Evolutionary conservation across 495 filamentous ascomycete species (phyloP).

Genomic region (Aspergillus haitiensis): DNA sequence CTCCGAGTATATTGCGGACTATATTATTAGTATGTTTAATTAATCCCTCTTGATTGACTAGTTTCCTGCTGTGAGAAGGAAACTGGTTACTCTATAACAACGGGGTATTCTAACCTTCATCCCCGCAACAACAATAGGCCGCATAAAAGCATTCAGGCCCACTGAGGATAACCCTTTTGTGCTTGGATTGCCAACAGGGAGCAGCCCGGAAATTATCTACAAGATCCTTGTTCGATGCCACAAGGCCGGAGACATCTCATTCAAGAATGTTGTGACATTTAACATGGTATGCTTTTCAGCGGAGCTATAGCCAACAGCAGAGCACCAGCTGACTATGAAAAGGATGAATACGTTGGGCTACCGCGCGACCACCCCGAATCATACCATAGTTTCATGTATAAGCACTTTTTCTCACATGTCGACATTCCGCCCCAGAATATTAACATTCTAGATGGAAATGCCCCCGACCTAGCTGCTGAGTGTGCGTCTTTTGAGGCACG

Average conservation of each 20-base stretch:
- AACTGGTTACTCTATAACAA: no score
- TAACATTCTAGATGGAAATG: constrained; percentile 84
- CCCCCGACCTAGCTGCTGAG: constrained; percentile 70
- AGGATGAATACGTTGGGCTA: constrained; percentile 88
- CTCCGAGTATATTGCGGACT: constrained; percentile 75
- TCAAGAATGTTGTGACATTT: constrained; percentile 85
- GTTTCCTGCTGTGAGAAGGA: no score
- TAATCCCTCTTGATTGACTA: no score
- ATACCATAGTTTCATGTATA: constrained; percentile 91
- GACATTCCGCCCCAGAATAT: constrained; percentile 78
- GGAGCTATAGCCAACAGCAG: background rate
- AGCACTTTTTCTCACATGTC: constrained; percentile 85
- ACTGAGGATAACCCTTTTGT: constrained; percentile 72
- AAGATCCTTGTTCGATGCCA: constrained; percentile 70
- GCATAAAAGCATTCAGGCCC: constrained; percentile 73
- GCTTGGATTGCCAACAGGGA: constrained; percentile 80
- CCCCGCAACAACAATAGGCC: constrained; percentile 27
- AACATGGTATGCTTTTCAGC: constrained; percentile 68
- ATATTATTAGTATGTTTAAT: constrained; percentile 66
- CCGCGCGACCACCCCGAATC: constrained; percentile 78
- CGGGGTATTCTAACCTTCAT: background rate
- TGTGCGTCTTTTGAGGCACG: constrained; percentile 77
- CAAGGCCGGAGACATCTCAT: constrained; percentile 77
- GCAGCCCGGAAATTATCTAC: constrained; percentile 77
- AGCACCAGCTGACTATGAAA: constrained; percentile 13